Percentiles rank a stretch among this genome's conserved stretches.
phyloP scores from a whole-genome alignment of 352 stramenopile species.

The Phytophthora syringae region DNA sequence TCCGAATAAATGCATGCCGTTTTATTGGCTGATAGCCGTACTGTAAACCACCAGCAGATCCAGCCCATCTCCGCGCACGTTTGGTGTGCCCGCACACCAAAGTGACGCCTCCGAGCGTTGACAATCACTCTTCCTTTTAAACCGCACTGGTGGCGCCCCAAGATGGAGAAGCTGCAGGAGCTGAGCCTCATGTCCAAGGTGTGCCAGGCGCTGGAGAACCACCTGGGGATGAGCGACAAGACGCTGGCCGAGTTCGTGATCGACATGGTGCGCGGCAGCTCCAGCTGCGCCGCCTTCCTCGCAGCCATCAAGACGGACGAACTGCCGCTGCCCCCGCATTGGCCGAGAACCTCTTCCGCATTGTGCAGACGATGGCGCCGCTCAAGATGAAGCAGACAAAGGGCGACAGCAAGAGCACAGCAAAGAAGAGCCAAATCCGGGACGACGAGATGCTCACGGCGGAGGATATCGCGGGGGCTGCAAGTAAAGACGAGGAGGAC shows the following conservation, averaged over 20 bases:
- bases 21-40: constrained; percentile 19
- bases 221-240: constrained; percentile 96
- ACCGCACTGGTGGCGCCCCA: not conserved
- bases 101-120: not conserved
- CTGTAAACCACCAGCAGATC: constrained; percentile 9
- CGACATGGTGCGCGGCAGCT: constrained; percentile 83
- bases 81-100: constrained; percentile 8
- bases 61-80: constrained; percentile 21
- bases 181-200: constrained; percentile 90
- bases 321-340: constrained; percentile 64
- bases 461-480: constrained; percentile 63
- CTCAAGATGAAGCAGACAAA: constrained; percentile 46
- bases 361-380: constrained; percentile 84
- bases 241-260: constrained; percentile 98
- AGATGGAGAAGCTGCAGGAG: constrained; percentile 91
- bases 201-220: constrained; percentile 90
- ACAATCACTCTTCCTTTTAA: constrained; percentile 25
- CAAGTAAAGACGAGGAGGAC: constrained; percentile 38
- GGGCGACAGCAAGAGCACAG: constrained; percentile 9
- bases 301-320: constrained; percentile 67
- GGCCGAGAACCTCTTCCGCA: constrained; percentile 80
- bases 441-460: constrained; percentile 76
- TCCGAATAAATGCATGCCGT: not conserved
- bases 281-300: constrained; percentile 69
- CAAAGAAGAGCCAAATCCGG: constrained; percentile 47